These are phyloP conservation scores for Eutypella sp. DNA, from an alignment of 2,329 filamentous ascomycete species.

Conservation along the genomic window DNA sequence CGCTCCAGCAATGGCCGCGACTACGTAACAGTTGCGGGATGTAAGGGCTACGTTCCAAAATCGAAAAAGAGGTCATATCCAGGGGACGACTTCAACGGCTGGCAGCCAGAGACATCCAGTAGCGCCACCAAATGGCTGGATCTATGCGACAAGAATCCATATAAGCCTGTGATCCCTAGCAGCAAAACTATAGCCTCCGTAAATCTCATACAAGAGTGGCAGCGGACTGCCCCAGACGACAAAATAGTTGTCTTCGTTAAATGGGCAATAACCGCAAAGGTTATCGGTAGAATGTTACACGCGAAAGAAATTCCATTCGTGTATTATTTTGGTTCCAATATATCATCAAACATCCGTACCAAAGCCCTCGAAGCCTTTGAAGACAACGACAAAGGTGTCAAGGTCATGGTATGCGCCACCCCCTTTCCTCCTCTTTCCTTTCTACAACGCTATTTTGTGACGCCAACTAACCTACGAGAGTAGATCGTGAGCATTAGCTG, in stretches of 20 bases:
- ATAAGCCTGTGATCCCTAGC: background rate
- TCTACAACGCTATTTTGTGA: background rate
- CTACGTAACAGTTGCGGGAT: too few species aligned
- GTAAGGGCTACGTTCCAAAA: background rate
- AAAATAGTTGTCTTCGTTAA: background rate
- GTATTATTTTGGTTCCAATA: background rate
- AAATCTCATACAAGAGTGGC: background rate
- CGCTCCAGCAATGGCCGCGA: too few species aligned
- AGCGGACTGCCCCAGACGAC: background rate
- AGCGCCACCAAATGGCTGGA: background rate
- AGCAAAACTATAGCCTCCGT: background rate
- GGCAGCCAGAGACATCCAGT: background rate
- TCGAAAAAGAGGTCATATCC: background rate
- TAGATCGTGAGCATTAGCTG: constrained; percentile 1
- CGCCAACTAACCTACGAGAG: background rate
- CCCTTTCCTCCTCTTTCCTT: background rate
- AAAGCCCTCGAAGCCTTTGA: background rate
- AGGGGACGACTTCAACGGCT: background rate
- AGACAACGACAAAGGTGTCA: background rate
- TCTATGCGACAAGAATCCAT: background rate
- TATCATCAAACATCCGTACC: background rate
- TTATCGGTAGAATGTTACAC: background rate
- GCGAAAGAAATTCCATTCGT: background rate
- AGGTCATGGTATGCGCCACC: constrained; percentile 1
- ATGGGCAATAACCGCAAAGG: background rate